Base-by-base conservation (phyloP, 352 stramenopile species). In the Elongisporangium prolatum region DNA sequence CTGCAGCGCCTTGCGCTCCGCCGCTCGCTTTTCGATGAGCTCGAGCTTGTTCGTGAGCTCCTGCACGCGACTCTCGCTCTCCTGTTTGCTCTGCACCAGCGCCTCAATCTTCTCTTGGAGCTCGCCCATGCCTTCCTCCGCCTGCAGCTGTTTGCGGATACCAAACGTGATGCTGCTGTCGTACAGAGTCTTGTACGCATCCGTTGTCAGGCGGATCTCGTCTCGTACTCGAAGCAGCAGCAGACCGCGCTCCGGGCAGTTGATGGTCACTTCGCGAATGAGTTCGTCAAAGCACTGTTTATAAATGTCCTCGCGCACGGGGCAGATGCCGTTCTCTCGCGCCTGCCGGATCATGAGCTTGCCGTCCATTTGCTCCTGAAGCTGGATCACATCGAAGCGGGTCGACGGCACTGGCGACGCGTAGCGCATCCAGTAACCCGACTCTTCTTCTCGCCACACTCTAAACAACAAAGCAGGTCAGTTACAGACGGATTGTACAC, bases 171-270 rank as follows among this genome's bases (percentile, higher is more conserved):
- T 86, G 69, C 79, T 96, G 67, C 82, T 96, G 61, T 97, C 91
- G 69, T 97, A 98, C 21, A 98, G 72, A 22, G 89, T 97, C 71
- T 98, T 97, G 82, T 98, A 98, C 4, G 93, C 94, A 58, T 98
- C 94, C 10, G 95, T 96, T 0, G 93, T 97, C 66, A 98, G 94
- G 24, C 85, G 82, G 21, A 97, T 88, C 67, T 98, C 94, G 76
- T 98, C 92, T 7, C 92, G 83, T 21, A 96, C 85, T n/a, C 94
- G 87, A 37, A 98, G 59, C 2, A 98, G 69, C 49, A 98, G 62
- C 25, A 98, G 74, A 8, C 94, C 93, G 48, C 93, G 77, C 75
- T 98, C 93, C 0, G 94, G 89, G 22, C 85, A 87, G 57, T 98
- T 95, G 56, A 98, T 79, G 17, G 90, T 87, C 24, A 98, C 88